These are phyloP conservation scores for Candida qinlingensis DNA, from an alignment of 805 yeast species.

Conservation along the genomic window DNA sequence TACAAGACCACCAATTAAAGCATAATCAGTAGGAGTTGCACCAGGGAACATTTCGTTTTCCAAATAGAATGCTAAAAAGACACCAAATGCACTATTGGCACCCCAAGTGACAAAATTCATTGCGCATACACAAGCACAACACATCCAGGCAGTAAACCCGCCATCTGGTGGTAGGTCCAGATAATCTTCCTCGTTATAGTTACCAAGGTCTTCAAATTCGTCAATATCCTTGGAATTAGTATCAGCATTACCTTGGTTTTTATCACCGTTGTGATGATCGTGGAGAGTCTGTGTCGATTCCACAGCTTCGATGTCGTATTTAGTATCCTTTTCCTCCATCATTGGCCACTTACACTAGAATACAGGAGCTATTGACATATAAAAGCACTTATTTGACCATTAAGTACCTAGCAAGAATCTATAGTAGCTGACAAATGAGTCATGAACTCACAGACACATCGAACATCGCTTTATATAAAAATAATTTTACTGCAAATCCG, in stretches of 20 bases:
- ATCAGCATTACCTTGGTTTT: background rate
- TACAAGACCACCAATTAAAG: slow-evolving; percentile 50
- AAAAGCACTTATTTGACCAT: too few species aligned
- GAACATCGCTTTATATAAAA: too few species aligned
- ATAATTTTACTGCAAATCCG: too few species aligned
- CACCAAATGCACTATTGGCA: slow-evolving; percentile 47
- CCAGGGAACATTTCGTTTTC: slow-evolving; percentile 38
- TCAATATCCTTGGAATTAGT: background rate
- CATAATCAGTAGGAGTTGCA: slow-evolving; percentile 46
- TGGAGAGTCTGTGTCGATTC: too few species aligned
- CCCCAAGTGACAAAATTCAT: slow-evolving; percentile 28
- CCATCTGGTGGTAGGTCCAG: slow-evolving; percentile 39
- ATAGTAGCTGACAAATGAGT: too few species aligned
- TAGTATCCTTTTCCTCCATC: too few species aligned
- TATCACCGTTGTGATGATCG: too few species aligned
- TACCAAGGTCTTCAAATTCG: slow-evolving; percentile 14
- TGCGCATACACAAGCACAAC: slow-evolving; percentile 31
- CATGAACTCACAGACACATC: too few species aligned
- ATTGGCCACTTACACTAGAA: too few species aligned
- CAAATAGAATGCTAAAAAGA: slow-evolving; percentile 45
- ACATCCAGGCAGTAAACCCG: slow-evolving; percentile 43
- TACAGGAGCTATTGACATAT: too few species aligned
- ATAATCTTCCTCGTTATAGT: slow-evolving; percentile 27
- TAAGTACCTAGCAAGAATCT: too few species aligned
- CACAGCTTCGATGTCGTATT: too few species aligned